These are phyloP conservation scores for Radiomyces spectabilis DNA, from an alignment of 192 early-diverging fungal species.

Conservation along the genomic window DNA sequence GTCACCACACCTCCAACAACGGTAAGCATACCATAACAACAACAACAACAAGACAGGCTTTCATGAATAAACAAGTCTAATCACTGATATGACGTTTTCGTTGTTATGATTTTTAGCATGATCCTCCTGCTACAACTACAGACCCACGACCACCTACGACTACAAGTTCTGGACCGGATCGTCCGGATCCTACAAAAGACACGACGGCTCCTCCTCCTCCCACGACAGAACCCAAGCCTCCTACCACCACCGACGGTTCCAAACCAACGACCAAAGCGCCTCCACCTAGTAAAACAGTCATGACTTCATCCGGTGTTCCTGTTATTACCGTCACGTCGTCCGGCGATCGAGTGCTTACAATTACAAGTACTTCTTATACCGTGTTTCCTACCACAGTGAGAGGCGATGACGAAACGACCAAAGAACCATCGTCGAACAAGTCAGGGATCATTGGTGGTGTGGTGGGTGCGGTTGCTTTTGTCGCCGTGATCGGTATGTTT, in stretches of 20 bases:
- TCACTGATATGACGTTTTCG: no score
- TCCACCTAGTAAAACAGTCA: neutral
- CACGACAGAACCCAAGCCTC: neutral
- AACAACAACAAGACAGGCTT: no score
- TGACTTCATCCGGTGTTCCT: neutral
- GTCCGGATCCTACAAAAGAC: no score
- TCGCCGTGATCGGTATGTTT: neutral
- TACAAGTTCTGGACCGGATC: no score
- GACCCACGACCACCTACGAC: no score
- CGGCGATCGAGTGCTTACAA: neutral
- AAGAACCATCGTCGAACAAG: neutral
- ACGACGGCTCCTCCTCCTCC: neutral
- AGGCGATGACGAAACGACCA: neutral
- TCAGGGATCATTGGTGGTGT: constrained; percentile 4
- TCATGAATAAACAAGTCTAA: no score
- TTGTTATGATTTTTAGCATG: no score
- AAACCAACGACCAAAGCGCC: no score
- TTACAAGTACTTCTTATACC: neutral
- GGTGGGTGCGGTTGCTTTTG: neutral
- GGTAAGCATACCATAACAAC: no score
- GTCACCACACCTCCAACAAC: no score
- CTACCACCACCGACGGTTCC: neutral
- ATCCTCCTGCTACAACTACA: no score
- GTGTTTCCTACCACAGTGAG: no score
- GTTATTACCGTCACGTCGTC: neutral